Conservation (phyloP, 108 stramenopile species). For the Cylindrotheca fusiformis region DNA sequence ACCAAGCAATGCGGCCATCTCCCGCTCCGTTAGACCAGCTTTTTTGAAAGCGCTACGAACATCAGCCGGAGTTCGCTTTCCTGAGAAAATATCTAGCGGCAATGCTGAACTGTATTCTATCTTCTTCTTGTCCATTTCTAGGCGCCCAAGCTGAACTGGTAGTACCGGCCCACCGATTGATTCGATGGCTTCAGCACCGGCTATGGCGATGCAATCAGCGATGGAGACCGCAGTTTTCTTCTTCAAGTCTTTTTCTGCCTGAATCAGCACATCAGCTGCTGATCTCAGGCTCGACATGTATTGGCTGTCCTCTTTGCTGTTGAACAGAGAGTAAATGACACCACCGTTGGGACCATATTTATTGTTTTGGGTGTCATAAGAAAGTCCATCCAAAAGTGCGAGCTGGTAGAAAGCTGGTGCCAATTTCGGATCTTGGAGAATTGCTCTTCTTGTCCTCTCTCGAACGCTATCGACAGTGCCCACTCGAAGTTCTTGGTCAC, state of each 20-base stretch:
- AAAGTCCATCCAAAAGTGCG: conserved; percentile 71
- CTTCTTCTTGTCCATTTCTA: conserved; percentile 43
- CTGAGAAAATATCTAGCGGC: conserved; percentile 62
- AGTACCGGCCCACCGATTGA: conserved; percentile 81
- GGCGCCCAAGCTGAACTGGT: conserved; percentile 72
- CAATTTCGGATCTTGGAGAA: conserved; percentile 70
- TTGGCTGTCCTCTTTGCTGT: conserved; percentile 37
- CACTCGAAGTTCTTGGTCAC: conserved; percentile 84
- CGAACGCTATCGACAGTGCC: conserved; percentile 77
- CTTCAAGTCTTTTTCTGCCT: conserved; percentile 67
- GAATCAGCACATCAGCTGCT: conserved; percentile 52
- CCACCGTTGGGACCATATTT: conserved; percentile 80
- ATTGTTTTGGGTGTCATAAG: conserved; percentile 51
- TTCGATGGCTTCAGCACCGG: conserved; percentile 73
- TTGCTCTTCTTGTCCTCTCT: conserved; percentile 70
- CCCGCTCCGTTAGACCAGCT: conserved; percentile 81
- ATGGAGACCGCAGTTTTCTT: conserved; percentile 74
- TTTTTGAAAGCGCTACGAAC: conserved; percentile 52
- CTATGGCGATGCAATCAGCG: conserved; percentile 79
- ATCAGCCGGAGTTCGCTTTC: conserved; percentile 38
- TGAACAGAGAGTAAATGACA: conserved; percentile 56
- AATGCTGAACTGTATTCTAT: conserved; percentile 31
- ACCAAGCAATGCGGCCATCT: conserved; percentile 82
- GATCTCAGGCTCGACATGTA: conserved; percentile 53
- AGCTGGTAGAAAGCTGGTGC: conserved; percentile 79